Percentiles rank a stretch among this genome's conserved stretches.
Conservation (phyloP, 192 early-diverging fungal species). For the Podila horticola region DNA sequence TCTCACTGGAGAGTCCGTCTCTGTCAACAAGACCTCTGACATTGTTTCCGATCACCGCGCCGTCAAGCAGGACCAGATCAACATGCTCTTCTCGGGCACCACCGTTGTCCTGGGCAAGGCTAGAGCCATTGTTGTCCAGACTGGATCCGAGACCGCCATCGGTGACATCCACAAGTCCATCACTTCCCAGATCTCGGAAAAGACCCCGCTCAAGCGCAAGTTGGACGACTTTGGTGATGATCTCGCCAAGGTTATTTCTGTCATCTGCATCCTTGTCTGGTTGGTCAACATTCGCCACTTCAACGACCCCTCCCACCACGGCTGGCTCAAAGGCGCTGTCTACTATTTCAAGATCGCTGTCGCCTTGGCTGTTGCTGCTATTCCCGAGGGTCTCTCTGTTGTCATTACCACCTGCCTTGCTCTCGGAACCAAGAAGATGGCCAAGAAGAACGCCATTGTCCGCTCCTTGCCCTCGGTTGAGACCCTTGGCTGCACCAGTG, state of each 20-base stretch:
- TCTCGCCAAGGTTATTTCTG: constrained; percentile 84
- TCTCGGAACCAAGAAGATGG: constrained; percentile 98
- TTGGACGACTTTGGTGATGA: constrained; percentile 96
- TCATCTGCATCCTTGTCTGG: constrained; percentile 98
- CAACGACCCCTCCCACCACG: constrained; percentile 85
- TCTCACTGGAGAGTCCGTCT: constrained; percentile 95
- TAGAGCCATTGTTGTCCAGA: constrained; percentile 86
- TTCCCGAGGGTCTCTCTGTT: constrained; percentile 98
- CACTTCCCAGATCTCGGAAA: constrained; percentile 83
- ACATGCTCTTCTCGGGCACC: constrained; percentile 98
- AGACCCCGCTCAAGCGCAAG: constrained; percentile 95
- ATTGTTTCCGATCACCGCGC: constrained; percentile 71
- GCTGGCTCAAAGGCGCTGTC: constrained; percentile 95
- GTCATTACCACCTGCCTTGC: constrained; percentile 99
- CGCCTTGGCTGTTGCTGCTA: constrained; percentile 97
- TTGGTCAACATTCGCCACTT: constrained; percentile 98
- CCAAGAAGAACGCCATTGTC: constrained; percentile 95
- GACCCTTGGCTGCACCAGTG: constrained; percentile 96
- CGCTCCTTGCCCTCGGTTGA: constrained; percentile 92
- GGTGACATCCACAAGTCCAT: constrained; percentile 95
- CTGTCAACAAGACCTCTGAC: constrained; percentile 83
- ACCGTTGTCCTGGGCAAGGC: constrained; percentile 94
- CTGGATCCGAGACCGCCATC: constrained; percentile 91
- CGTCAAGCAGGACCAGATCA: constrained; percentile 96
- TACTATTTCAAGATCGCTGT: constrained; percentile 99